Conservation (phyloP, 352 stramenopile species). For the Phytophthora sansomeana region DNA sequence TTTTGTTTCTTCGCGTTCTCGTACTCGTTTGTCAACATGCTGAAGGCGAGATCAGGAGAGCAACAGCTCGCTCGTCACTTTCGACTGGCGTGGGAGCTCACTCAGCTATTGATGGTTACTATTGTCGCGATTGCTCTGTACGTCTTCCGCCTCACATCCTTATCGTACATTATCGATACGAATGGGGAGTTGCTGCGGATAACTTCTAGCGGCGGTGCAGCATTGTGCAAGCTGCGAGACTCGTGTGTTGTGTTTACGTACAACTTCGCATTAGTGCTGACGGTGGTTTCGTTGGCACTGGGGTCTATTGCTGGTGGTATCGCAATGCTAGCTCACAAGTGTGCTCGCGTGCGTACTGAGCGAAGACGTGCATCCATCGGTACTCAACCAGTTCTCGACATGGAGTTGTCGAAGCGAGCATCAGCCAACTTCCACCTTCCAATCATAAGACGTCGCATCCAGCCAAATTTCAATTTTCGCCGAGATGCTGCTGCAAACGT, state of each 20-base stretch:
- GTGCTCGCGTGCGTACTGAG: too few relatives aligned
- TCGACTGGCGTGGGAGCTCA: constrained; percentile 36
- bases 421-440: too few relatives aligned
- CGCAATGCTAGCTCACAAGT: not conserved
- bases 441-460: too few relatives aligned
- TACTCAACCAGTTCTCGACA: too few relatives aligned
- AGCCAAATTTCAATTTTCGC: too few relatives aligned
- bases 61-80: constrained; percentile 40
- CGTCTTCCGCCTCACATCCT: constrained; percentile 8
- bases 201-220: constrained; percentile 17
- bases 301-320: constrained; percentile 26
- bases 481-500: too few relatives aligned
- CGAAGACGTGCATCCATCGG: too few relatives aligned
- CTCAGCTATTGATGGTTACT: constrained; percentile 34
- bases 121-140: constrained; percentile 19
- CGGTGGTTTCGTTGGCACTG: too few relatives aligned
- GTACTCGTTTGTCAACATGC: constrained; percentile 35
- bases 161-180: constrained; percentile 27
- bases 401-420: too few relatives aligned
- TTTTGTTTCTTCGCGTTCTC: constrained; percentile 41
- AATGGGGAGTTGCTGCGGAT: constrained; percentile 39
- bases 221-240: constrained; percentile 36
- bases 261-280: too few relatives aligned
- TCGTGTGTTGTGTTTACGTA: constrained; percentile 40
- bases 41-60: constrained; percentile 29